phyloP scores from a whole-genome alignment of 2,329 filamentous ascomycete species.

The Ophiostoma australiae region DNA sequence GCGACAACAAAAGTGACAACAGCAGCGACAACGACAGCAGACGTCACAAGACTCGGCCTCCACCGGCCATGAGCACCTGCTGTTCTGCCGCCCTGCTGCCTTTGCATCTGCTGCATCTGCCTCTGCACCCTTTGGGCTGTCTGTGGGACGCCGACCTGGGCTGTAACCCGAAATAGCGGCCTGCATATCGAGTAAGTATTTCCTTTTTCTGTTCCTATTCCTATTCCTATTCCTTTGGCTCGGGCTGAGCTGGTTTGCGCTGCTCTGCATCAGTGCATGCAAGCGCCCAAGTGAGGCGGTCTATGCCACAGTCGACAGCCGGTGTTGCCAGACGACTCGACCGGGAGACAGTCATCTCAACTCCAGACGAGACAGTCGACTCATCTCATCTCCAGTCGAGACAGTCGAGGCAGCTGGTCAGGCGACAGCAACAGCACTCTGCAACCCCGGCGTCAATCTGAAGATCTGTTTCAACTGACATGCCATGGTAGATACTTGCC shows the following conservation, averaged over 20 bases:
- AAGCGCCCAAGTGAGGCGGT: too few species aligned
- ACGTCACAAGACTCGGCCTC: constrained; percentile 9
- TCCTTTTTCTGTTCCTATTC: not conserved
- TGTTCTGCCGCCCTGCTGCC: constrained; percentile 21
- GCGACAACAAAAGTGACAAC: constrained; percentile 1
- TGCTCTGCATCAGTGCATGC: too few species aligned
- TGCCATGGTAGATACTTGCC: not conserved
- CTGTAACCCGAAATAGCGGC: constrained; percentile 27
- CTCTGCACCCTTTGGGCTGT: constrained; percentile 7
- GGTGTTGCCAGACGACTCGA: too few species aligned
- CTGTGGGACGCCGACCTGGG: constrained; percentile 25
- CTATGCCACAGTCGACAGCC: too few species aligned
- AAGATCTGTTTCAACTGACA: not conserved
- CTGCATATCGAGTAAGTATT: constrained; percentile 21
- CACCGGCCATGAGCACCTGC: constrained; percentile 24
- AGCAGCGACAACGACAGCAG: not conserved
- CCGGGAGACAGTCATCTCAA: too few species aligned
- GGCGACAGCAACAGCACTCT: not conserved
- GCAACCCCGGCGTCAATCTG: not conserved
- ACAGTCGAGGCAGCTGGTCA: not conserved
- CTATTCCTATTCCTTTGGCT: not conserved
- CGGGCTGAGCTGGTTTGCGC: not conserved
- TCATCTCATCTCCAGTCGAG: not conserved
- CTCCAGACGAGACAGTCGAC: too few species aligned
- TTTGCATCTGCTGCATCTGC: constrained; percentile 21